Conservation (phyloP, 2,329 filamentous ascomycete species). For the Fusarium guadeloupense region DNA sequence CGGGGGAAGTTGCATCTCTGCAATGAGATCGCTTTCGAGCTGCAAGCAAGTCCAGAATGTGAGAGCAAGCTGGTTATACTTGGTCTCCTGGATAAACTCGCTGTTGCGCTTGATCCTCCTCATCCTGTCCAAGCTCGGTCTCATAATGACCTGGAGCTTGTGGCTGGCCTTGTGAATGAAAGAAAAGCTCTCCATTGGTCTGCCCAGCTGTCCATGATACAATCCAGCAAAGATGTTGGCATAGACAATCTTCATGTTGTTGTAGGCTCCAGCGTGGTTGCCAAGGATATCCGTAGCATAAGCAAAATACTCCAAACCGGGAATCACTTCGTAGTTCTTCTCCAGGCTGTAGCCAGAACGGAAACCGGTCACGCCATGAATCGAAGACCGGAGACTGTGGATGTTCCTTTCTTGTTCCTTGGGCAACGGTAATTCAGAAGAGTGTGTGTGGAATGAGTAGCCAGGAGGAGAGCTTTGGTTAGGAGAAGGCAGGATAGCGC, state of each 20-base stretch:
- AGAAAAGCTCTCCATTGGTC: conserved; percentile 84
- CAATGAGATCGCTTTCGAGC: conserved; percentile 92
- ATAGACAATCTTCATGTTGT: conserved; percentile 84
- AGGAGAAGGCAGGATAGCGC: conserved; percentile 59
- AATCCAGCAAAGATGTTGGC: conserved; percentile 85
- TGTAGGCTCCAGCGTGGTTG: conserved; percentile 79
- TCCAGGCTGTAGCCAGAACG: conserved; percentile 48
- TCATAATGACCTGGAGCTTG: conserved; percentile 75
- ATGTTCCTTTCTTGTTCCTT: conserved; percentile 58
- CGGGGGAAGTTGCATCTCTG: conserved; percentile 76
- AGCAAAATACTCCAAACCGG: conserved; percentile 89
- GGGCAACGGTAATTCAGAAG: conserved; percentile 62
- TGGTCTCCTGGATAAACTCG: conserved; percentile 53
- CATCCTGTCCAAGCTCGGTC: conserved; percentile 67
- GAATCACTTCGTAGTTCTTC: conserved; percentile 83
- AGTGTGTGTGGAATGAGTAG: conserved; percentile 56
- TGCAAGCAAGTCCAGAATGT: conserved; percentile 96
- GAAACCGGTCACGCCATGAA: conserved; percentile 52
- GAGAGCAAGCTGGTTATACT: conserved; percentile 72
- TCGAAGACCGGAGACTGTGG: conserved; percentile 61
- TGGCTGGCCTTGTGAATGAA: conserved; percentile 67
- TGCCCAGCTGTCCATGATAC: conserved; percentile 87
- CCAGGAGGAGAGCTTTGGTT: conserved; percentile 63
- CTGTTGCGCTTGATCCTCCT: conserved; percentile 51
- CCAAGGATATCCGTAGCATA: conserved; percentile 88